Base-by-base conservation (phyloP, 2,329 filamentous ascomycete genomes). In the Graphiopsis chlorocephala region DNA sequence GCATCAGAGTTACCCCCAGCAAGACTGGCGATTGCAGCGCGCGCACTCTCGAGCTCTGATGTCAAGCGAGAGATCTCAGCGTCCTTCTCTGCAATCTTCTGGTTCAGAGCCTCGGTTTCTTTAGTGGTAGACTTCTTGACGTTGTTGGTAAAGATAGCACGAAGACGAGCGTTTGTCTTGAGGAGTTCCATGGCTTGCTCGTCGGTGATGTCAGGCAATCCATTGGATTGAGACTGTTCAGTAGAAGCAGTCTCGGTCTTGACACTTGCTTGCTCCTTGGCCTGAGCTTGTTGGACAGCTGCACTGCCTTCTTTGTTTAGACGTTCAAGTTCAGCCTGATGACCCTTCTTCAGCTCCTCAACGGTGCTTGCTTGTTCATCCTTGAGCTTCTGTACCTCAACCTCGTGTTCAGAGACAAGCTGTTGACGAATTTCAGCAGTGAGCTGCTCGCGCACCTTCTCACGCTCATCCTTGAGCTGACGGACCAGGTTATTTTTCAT, bases 401-500 rank as follows among this genome's bases (percentile, higher is more conserved):
- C 78, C 56, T 82, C 78, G 61, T 86, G 80, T 63, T 80, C 75
- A 47, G 72, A 70, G 50, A 74, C 70, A 15, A 79, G 38, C 63
- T 75, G 73, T 62, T 76, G 64, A 25, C 72, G 68, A 11, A 72
- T 69, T 52, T 75, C 72, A 23, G 52, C 17, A 29, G 61, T 64
- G 11, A 64, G 38, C 33, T 81, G 78, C 67, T 79, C 82, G 12
- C 82, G 70, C 23, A 70, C 64, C 65, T 71, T 71, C 23, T 71
- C 71, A 28, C 69, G 68, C 23, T 67, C 78, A 58, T 88, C 85
- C 10, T 75, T 78, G 17, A 96, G 82, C 73, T 90, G 92, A 73
- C 86, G 88, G 71, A 88, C 89, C 58, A 92, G 78, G 1, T 84
- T 78, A 25, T 85, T 82, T 72, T 88, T 90, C 88, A 92, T 90